A percentile compares a stretch with the other conserved stretches of the same genome.
Conservation (phyloP, 2,329 filamentous ascomycete species). For the Atkinsonella hypoxylon region DNA sequence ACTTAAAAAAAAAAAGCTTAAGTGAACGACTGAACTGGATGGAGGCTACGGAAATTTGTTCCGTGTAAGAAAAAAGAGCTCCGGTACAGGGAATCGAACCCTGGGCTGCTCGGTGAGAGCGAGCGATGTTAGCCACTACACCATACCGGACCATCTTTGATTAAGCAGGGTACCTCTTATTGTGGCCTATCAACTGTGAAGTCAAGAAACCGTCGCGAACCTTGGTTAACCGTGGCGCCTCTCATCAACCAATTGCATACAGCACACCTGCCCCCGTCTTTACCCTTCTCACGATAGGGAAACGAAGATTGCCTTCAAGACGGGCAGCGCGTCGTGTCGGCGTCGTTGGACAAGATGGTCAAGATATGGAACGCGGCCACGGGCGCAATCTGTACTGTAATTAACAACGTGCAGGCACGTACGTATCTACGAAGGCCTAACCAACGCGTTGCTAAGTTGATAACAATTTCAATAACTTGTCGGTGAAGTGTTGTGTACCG, state of each 20-base stretch:
- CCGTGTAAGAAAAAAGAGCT: constrained; percentile 7
- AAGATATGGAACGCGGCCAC: too few species aligned
- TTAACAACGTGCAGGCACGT: too few species aligned
- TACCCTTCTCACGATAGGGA: constrained; percentile 74
- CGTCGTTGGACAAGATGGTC: too few species aligned
- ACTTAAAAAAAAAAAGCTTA: constrained; percentile 8
- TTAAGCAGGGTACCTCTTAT: background rate
- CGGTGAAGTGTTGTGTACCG: too few species aligned
- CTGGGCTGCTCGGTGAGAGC: constrained; percentile 25
- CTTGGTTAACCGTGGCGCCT: constrained; percentile 33
- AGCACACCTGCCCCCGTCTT: constrained; percentile 71
- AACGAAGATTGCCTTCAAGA: constrained; percentile 60
- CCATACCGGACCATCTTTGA: constrained; percentile 22
- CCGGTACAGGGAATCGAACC: constrained; percentile 25
- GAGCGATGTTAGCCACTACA: constrained; percentile 26
- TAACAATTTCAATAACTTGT: too few species aligned
- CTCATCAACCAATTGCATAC: constrained; percentile 62
- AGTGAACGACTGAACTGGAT: background rate
- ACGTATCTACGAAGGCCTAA: too few species aligned
- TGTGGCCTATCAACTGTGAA: too few species aligned
- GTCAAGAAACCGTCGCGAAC: too few species aligned
- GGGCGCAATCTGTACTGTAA: too few species aligned
- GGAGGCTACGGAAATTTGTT: too few species aligned
- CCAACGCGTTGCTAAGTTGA: too few species aligned
- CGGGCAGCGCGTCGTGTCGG: too few species aligned